Percentiles rank a stretch among this genome's conserved stretches.
phyloP scores from a whole-genome alignment of 495 filamentous ascomycete genomes.

The Penicillium ucsense region DNA sequence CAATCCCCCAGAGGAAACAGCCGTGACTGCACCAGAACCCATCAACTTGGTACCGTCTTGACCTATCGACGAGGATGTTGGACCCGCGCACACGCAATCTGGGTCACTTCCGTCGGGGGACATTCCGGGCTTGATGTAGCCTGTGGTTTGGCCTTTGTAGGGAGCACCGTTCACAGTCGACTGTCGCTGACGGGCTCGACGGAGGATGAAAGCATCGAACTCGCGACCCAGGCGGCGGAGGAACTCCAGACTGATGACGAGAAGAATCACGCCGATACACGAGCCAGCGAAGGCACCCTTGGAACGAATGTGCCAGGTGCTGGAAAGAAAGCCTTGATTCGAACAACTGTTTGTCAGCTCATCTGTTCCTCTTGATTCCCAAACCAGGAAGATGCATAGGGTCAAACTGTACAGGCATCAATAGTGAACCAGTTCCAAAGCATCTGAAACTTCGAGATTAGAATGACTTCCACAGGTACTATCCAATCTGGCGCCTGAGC shows the following conservation, averaged over 20 bases:
- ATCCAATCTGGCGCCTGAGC: not conserved
- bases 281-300: constrained; percentile 54
- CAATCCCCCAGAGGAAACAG: not conserved
- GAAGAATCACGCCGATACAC: constrained; percentile 58
- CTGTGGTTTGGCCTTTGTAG: not conserved
- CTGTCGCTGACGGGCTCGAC: constrained; percentile 19
- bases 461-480: not conserved
- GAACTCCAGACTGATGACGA: constrained; percentile 55
- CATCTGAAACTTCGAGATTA: constrained; percentile 41
- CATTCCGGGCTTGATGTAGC: not conserved
- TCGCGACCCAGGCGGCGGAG: constrained; percentile 48
- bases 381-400: not conserved
- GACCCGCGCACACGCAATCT: constrained; percentile 1
- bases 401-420: constrained; percentile 42
- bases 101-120: not conserved
- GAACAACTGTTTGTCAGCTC: too few relatives aligned
- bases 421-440: constrained; percentile 71
- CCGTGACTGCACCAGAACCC: not conserved
- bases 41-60: constrained; percentile 1
- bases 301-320: constrained; percentile 54
- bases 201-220: constrained; percentile 52
- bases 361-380: too few relatives aligned
- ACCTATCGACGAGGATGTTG: not conserved
- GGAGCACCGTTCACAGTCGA: constrained; percentile 7
- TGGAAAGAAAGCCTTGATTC: constrained; percentile 48